A percentile compares a stretch with the other conserved stretches of the same genome.
Conservation (phyloP, 768 basidiomycete species). For the Russula griseocarnosa region DNA sequence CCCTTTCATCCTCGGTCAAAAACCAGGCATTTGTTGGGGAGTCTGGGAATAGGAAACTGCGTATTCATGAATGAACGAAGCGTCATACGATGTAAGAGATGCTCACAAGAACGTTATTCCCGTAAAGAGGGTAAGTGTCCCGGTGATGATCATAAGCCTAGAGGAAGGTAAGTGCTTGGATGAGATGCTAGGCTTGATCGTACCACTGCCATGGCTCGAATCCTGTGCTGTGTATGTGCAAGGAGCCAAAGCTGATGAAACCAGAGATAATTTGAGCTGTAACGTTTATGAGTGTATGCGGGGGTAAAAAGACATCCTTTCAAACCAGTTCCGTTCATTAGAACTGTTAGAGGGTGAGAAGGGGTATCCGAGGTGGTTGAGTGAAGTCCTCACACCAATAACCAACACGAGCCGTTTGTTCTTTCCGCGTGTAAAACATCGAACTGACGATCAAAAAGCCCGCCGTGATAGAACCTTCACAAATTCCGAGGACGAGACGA, state of each 20-base stretch:
- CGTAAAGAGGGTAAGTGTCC: conserved; percentile 50
- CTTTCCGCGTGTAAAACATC: conserved; percentile 73
- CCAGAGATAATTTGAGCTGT: conserved; percentile 67
- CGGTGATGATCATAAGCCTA: conserved; percentile 71
- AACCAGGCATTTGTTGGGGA: conserved; percentile 75
- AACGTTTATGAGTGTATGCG: not conserved
- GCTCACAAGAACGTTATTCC: conserved; percentile 54
- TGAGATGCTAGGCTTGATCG: conserved; percentile 10
- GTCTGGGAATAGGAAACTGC: conserved; percentile 66
- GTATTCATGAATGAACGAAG: not conserved
- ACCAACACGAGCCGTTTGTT: conserved; percentile 65
- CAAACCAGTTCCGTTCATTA: conserved; percentile 72
- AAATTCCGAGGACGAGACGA: conserved; percentile 64
- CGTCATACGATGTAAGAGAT: not conserved
- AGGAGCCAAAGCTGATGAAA: conserved; percentile 61
- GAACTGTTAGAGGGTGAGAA: conserved; percentile 40
- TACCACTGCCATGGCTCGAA: conserved; percentile 77
- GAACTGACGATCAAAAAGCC: conserved; percentile 73
- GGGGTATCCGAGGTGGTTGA: not conserved
- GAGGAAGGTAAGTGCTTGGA: conserved; percentile 3
- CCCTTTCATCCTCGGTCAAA: conserved; percentile 60
- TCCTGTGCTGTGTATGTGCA: conserved; percentile 53
- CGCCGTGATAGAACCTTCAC: conserved; percentile 68
- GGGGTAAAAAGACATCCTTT: not conserved
- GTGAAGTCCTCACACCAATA: conserved; percentile 61